Evolutionary conservation across 129 eudicot species (phyloP).

Genomic region (Lactuca sativa): DNA sequence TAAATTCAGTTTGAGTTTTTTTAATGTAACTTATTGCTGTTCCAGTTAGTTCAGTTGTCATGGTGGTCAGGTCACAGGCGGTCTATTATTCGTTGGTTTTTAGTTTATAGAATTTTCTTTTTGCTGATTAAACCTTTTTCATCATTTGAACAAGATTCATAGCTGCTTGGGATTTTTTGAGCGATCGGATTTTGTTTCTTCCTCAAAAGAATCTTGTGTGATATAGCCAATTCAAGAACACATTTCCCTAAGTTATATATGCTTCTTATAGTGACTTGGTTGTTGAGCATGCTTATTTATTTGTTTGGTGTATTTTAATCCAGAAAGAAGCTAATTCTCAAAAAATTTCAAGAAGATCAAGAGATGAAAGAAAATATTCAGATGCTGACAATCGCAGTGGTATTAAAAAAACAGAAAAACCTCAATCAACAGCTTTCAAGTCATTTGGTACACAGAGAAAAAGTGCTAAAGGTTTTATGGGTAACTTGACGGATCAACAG

Average conservation of each 20-base stretch:
- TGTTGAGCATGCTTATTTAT: conserved; percentile 8
- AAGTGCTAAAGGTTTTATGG: conserved; percentile 51
- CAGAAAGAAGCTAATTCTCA: conserved; percentile 52
- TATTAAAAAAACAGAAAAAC: conserved; percentile 42
- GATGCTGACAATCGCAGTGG: conserved; percentile 42
- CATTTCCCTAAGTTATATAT: background rate
- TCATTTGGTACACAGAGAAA: conserved; percentile 58
- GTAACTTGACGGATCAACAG: conserved; percentile 70
- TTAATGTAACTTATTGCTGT: conserved; percentile 4
- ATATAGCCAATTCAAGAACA: conserved; percentile 2
- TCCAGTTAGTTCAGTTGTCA: conserved; percentile 1
- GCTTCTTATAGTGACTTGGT: conserved; percentile 5
- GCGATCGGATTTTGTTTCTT: background rate
- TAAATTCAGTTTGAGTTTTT: background rate
- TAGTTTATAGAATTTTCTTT: background rate
- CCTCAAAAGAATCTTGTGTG: background rate
- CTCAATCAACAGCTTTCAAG: conserved; percentile 54
- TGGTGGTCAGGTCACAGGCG: conserved; percentile 8
- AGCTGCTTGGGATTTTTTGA: background rate
- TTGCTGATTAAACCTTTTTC: background rate
- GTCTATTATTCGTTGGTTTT: background rate
- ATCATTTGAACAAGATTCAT: background rate
- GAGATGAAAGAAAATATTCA: conserved; percentile 43
- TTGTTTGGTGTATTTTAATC: conserved; percentile 21
- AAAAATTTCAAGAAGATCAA: conserved; percentile 51